Base-by-base conservation (phyloP, 257 asterid species). In the Gardenia jasminoides region DNA sequence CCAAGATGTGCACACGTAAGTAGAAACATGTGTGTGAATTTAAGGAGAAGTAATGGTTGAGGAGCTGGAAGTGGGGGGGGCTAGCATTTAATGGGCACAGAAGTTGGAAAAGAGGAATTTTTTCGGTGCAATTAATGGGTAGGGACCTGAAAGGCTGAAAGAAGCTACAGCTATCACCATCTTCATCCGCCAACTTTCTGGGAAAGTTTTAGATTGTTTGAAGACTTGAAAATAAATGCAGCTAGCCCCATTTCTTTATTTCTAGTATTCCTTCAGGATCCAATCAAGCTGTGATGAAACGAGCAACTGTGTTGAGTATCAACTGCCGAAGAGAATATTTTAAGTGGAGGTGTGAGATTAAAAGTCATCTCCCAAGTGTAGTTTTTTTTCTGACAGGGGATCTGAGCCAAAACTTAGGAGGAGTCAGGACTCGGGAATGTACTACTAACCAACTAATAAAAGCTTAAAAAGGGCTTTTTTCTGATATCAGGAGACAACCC, bases 111-210 rank as follows among this genome's bases (percentile, higher is more conserved):
- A 26, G 9, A 16, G 5, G 76, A 43, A 66, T 70, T 50, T 65
- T 56, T 75, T 56, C 44, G 72, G 71, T 71, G 77, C 74, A 83
- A 79, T 83, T 71, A 83, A 79, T 69, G 65, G 28, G 30, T 47
- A 61, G 72, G 74, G 24, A 12, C 78, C 75, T 69, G 16, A 19
- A 13, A 28, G 15, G 12, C 75, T 69, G 16, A 19, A 13, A 28
- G 15, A 28, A 15, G 43, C 47, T 36, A 36, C 41, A 2, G 41
- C 41, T 36, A 36, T 36, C 41, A 36, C 41, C 26, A 7, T 9
- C 30, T 10, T 48, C 72, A 68, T 54, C 72, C 0, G 79, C 79
- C 81, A 82, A 77, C 76, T 41, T 43, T 54, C 46, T 43, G 67
- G 79, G 82, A 82, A 68, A 61, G 68, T 36, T 47, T 30, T 31